Base-by-base conservation (phyloP, 306 rosid genomes). In the Canavalia gladiata region DNA sequence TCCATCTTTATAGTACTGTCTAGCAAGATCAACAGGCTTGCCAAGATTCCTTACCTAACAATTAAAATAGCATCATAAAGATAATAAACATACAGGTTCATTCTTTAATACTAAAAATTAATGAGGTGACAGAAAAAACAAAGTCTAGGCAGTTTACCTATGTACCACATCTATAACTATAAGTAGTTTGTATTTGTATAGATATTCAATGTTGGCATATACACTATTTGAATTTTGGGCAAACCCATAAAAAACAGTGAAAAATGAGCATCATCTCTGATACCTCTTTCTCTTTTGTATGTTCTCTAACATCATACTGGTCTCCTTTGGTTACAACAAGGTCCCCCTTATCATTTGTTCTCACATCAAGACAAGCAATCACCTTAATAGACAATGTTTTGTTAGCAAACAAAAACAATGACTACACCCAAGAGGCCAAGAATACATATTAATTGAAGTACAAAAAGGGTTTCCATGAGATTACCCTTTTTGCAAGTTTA, bases 301-400 rank as follows among this genome's bases (percentile, higher is more conserved):
- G 74, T 85, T 95, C 98, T 87, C 99, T 92, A 56, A 95, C 99
- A 60, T 93, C 97, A 65, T 95, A 95, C 81, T 95, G 99, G 75
- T 95, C 99, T 78, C 99, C 99, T 86, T 95, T 95, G 85, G 99
- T 95, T 75, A 95, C 99, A 84, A 95, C 97, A 78, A 93, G 99
- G 81, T 93, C 99, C 73, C 99, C 98, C 0, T 78, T 89, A 84
- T 95, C 99, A 84, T 95, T 95, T 71, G 98, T 7, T 85, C 99
- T 90, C 87, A 93, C 99, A 82, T 95, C 99, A 59, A 95, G 97
- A 82, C 99, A 95, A 69, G 97, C 99, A 89, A 95, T 93, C 80
- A 95, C 97, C 99, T 95, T 83, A 46, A 74, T 29, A 76, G 25
- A 68, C 77, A 56, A 87, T 4, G 41, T 7, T 73, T 18, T 43